phyloP scores from a whole-genome alignment of 768 basidiomycete species.

The Paxillus rubicundulus region DNA sequence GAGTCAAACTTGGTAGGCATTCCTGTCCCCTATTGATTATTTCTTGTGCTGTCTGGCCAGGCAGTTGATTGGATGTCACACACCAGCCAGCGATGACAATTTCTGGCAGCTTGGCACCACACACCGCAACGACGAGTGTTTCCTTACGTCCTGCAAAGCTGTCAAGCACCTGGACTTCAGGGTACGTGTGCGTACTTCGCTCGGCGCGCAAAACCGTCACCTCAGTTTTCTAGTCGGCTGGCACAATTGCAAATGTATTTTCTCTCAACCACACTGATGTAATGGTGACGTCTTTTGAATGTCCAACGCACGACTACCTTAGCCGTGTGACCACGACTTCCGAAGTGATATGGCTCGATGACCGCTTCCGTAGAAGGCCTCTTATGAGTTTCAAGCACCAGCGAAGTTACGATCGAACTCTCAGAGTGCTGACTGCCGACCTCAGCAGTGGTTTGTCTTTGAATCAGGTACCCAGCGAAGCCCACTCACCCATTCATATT shows the following conservation, averaged over 20 bases:
- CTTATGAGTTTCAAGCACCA: conserved; percentile 61
- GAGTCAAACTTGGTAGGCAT: conserved; percentile 18
- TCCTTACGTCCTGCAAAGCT: conserved; percentile 45
- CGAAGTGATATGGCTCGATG: conserved; percentile 69
- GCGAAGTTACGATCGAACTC: conserved; percentile 57
- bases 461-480: not conserved
- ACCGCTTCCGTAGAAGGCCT: conserved; percentile 53
- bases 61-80: conserved; percentile 15
- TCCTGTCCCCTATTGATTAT: not conserved
- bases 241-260: conserved; percentile 33
- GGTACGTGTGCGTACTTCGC: conserved; percentile 36
- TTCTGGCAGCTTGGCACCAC: conserved; percentile 56
- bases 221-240: conserved; percentile 28
- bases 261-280: conserved; percentile 33
- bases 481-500: not conserved
- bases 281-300: conserved; percentile 55
- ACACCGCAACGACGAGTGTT: conserved; percentile 34
- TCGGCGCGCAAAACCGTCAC: conserved; percentile 2
- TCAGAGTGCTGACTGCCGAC: conserved; percentile 42
- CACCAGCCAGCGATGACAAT: conserved; percentile 19
- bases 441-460: conserved; percentile 31
- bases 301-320: conserved; percentile 40
- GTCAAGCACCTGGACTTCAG: conserved; percentile 53
- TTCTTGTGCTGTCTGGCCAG: conserved; percentile 11
- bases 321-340: conserved; percentile 58